Evolutionary conservation across 2,329 filamentous ascomycete species (phyloP).

Genomic region (Fusarium coicis): DNA sequence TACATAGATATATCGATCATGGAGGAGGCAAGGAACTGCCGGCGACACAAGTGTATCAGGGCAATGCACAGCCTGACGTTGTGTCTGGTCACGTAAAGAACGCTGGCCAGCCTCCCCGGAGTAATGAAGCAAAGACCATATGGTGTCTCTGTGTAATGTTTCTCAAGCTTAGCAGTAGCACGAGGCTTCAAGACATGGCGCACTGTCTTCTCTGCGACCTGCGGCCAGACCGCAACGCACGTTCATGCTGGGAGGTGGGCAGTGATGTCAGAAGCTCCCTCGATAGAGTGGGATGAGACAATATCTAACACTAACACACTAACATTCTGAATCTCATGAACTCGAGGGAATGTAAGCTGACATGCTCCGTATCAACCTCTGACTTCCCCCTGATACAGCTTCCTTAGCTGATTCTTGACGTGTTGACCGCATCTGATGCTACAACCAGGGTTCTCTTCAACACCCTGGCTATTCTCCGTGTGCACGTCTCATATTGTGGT

Average conservation of each 20-base stretch:
- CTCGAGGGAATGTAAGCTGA: neutral
- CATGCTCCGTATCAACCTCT: conserved; percentile 31
- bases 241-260: conserved; percentile 20
- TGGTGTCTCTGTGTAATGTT: conserved; percentile 33
- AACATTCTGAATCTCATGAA: conserved; percentile 21
- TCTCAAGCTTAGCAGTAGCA: conserved; percentile 19
- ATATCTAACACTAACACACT: conserved; percentile 24
- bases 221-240: conserved; percentile 12
- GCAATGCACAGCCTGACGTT: conserved; percentile 26
- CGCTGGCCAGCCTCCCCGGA: conserved; percentile 39
- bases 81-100: conserved; percentile 33
- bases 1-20: conserved; percentile 11
- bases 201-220: conserved; percentile 32
- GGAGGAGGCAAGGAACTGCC: conserved; percentile 31
- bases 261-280: conserved; percentile 41
- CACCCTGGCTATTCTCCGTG: conserved; percentile 42
- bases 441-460: conserved; percentile 29
- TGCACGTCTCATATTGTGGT: conserved; percentile 44
- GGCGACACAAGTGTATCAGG: conserved; percentile 28
- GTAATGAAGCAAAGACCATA: conserved; percentile 34
- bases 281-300: conserved; percentile 28
- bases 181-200: conserved; percentile 32
- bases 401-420: conserved; percentile 10
- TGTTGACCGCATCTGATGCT: conserved; percentile 41
- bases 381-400: conserved; percentile 12